Evolutionary conservation across 257 asterid species (phyloP).

Genomic region (Solanum bulbocastanum): DNA sequence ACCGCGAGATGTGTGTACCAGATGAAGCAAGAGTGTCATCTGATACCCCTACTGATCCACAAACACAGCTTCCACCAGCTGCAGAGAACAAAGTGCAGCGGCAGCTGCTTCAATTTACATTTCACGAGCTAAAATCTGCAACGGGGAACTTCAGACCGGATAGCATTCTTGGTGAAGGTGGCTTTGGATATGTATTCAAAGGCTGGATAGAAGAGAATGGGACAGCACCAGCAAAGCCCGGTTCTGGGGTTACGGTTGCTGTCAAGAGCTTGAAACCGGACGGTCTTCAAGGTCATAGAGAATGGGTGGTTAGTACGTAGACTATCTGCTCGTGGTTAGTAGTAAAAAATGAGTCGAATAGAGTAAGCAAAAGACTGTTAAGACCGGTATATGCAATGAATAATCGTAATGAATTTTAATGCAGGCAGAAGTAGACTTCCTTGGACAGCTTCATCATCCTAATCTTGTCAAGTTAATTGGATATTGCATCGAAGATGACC

Average conservation of each 20-base stretch:
- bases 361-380: neutral
- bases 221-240: constrained; percentile 87
- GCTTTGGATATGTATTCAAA: constrained; percentile 89
- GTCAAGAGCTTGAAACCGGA: constrained; percentile 92
- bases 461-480: constrained; percentile 91
- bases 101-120: constrained; percentile 66
- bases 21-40: constrained; percentile 53
- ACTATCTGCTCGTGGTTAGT: constrained; percentile 16
- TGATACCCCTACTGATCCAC: constrained; percentile 33
- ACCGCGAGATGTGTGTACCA: constrained; percentile 73
- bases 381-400: neutral
- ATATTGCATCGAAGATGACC: constrained; percentile 88
- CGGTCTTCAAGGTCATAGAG: constrained; percentile 96
- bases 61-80: neutral
- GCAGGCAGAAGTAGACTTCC: constrained; percentile 96
- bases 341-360: constrained; percentile 3
- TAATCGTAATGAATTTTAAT: constrained; percentile 5
- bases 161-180: constrained; percentile 96
- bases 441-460: constrained; percentile 92
- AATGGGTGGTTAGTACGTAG: constrained; percentile 88
- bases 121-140: constrained; percentile 80
- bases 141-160: constrained; percentile 91
- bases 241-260: constrained; percentile 84
- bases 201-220: constrained; percentile 99
- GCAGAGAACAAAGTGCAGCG: constrained; percentile 31